A percentile compares a stretch with the other conserved stretches of the same genome.
These are phyloP conservation scores for Sinapis alba DNA, from an alignment of 441 rosid genomes.

Conservation along the genomic window DNA sequence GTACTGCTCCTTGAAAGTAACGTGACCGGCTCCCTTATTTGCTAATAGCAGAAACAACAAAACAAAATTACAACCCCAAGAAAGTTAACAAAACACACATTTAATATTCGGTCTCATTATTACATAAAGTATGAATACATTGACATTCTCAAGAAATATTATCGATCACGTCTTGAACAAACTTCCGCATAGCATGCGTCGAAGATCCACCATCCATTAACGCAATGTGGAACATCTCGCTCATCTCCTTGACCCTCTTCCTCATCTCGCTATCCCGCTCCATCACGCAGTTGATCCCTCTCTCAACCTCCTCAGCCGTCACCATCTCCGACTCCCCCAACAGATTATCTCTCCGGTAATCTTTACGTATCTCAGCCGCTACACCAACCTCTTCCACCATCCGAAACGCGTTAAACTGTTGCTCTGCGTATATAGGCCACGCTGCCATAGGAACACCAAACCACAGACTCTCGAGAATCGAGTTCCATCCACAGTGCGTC, in stretches of 20 bases:
- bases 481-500: constrained; percentile 30
- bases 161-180: constrained; percentile 28
- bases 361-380: constrained; percentile 22
- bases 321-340: constrained; percentile 14
- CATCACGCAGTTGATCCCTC: constrained; percentile 49
- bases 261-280: constrained; percentile 30
- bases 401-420: constrained; percentile 38
- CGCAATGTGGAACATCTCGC: constrained; percentile 37
- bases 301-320: constrained; percentile 44
- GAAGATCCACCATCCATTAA: constrained; percentile 46
- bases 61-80: background rate
- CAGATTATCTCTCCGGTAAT: constrained; percentile 17
- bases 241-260: constrained; percentile 42
- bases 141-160: background rate
- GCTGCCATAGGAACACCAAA: constrained; percentile 35
- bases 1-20: background rate
- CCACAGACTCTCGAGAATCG: constrained; percentile 33
- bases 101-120: background rate
- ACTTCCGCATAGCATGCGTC: constrained; percentile 13
- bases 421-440: constrained; percentile 38
- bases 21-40: background rate
- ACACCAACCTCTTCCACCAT: constrained; percentile 35
- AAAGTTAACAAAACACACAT: background rate
- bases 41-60: background rate
- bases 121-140: background rate